Evolutionary conservation across 2,329 filamentous ascomycete species (phyloP), one percentile per base, ranked within the genome.

Genomic region (Penicillium verrucosum): DNA sequence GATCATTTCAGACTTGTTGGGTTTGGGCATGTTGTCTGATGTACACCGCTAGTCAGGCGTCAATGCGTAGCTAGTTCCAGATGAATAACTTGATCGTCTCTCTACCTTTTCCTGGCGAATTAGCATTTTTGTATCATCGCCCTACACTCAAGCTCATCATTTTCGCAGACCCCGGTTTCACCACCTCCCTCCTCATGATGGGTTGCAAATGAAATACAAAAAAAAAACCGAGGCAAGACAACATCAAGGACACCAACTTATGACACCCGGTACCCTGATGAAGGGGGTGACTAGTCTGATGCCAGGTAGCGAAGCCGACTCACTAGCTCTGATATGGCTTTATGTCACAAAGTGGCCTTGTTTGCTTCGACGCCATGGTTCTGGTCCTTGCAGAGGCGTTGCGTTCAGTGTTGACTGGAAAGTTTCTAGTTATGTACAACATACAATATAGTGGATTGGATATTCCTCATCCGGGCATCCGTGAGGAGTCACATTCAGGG

Each of bases 21-120:
- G 30, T 32, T 36, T 18, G 27, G 27, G 9, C 30, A 47, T 25
- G 32, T 36, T 34, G 29, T 21, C 29, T 10, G 29, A 45, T 25
- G 40, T 51, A 51, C 49, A 51, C 49, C 49, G 49, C 49, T 45
- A 44, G 1, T 51, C 48, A 44, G 29, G 48, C 29, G 37, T 51
- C 48, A 51, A 43, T 34, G 48, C 29, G 38, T 51, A 8, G 37
- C 27, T 16, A 8, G 37, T 25, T 11, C 36, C 14, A 27, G 6
- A 27, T 27, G 25, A 27, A 27, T 44, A 4, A 29, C 10, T 18
- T 7, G 27, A 32, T 45, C 12, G 11, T 45, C n/a, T 14, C 16
- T 32, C n/a, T 32, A 42, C 14, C 11, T n/a, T 47, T 2, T 21
- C 34, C 29, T 2, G 43, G 18, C 27, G 29, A 45, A 32, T 23